Percentiles rank a stretch among this genome's conserved stretches.
phyloP scores from a whole-genome alignment of 23 red algal genomes.

The Gracilaria caudata region DNA sequence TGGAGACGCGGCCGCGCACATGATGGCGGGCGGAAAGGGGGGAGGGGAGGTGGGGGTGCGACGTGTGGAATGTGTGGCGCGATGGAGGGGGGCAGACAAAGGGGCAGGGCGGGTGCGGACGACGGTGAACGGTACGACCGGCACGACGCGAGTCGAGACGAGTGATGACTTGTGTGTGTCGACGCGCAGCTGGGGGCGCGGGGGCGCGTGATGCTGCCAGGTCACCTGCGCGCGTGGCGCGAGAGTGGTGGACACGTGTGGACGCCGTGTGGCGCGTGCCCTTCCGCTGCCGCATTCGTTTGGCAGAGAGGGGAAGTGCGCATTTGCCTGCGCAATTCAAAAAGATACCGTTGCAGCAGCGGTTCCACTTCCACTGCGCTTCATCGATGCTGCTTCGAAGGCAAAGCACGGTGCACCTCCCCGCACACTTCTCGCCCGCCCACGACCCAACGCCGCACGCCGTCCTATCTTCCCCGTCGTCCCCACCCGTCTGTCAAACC shows the following conservation, averaged over 20 bases:
- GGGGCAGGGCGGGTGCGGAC: background rate
- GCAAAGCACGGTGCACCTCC: too few species aligned
- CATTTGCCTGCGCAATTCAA: background rate
- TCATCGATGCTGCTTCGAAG: too few species aligned
- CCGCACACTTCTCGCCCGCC: too few species aligned
- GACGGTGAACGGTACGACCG: background rate
- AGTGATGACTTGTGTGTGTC: conserved; percentile 9
- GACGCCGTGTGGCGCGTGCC: background rate
- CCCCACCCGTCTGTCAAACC: too few species aligned
- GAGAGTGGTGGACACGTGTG: background rate
- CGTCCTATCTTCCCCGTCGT: background rate
- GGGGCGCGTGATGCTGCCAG: background rate
- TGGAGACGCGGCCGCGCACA: conserved; percentile 1
- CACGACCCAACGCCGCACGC: too few species aligned
- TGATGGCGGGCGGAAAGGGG: background rate
- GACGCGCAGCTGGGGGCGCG: background rate
- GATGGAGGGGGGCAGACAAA: background rate
- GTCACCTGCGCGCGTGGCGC: conserved; percentile 17
- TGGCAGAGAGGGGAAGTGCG: background rate
- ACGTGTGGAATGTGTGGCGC: background rate
- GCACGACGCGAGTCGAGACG: background rate
- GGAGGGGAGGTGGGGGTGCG: background rate
- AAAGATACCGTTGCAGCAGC: too few species aligned
- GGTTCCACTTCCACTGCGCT: too few species aligned
- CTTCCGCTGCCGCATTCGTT: conserved; percentile 11